These are phyloP conservation scores for Alternaria brassicicola DNA, from an alignment of 2,329 filamentous ascomycete species.

Conservation along the genomic window DNA sequence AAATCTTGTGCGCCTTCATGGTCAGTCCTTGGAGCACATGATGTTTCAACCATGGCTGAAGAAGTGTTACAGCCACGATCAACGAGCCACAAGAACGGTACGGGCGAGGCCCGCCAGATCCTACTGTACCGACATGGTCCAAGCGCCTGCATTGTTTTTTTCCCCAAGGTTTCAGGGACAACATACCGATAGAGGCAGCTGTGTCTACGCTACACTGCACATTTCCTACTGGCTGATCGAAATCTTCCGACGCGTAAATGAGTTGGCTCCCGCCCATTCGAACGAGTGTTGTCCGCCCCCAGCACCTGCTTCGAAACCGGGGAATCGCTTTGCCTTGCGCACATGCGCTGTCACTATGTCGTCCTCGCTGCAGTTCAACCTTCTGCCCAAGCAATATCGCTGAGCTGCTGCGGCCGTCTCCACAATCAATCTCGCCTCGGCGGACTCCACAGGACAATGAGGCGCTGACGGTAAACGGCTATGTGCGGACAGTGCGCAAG, in stretches of 20 bases:
- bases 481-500: conserved; percentile 81
- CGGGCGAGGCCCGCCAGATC: conserved; percentile 9
- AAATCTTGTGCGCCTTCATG: conserved; percentile 23
- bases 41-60: conserved; percentile 27
- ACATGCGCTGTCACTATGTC: conserved; percentile 24
- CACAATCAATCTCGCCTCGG: conserved; percentile 47
- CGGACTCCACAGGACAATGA: conserved; percentile 52
- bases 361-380: conserved; percentile 40
- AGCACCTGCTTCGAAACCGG: conserved; percentile 23
- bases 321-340: conserved; percentile 22
- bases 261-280: conserved; percentile 31
- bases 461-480: conserved; percentile 67
- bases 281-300: conserved; percentile 30
- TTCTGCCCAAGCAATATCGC: conserved; percentile 42
- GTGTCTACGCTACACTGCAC: conserved; percentile 22
- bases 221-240: conserved; percentile 24
- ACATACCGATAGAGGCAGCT: conserved; percentile 20
- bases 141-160: conserved; percentile 17
- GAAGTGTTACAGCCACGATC: conserved; percentile 13
- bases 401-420: conserved; percentile 62
- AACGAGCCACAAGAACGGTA: conserved; percentile 18
- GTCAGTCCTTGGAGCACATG: conserved; percentile 9
- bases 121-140: conserved; percentile 15
- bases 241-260: conserved; percentile 37
- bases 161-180: conserved; percentile 21